Conservation (phyloP, 225 moss, liverwort and hornwort species). For the Straminergon stramineum region DNA sequence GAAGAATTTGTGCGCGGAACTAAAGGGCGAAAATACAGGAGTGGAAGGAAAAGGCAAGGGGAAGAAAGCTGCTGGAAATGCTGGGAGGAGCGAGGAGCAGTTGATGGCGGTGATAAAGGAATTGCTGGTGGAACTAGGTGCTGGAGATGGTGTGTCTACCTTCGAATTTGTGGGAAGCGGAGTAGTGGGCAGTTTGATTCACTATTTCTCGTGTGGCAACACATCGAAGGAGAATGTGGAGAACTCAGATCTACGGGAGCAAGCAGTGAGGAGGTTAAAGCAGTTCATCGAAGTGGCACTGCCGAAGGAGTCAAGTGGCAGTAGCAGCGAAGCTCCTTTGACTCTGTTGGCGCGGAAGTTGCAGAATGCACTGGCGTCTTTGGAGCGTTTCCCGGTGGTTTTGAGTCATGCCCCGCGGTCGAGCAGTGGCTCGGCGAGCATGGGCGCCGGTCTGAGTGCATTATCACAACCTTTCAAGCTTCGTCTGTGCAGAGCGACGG, state of each 20-base stretch:
- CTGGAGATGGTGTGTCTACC: constrained; percentile 93
- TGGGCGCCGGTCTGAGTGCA: constrained; percentile 74
- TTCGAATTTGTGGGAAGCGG: constrained; percentile 99
- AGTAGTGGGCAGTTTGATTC: constrained; percentile 71
- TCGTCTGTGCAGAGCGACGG: constrained; percentile 72
- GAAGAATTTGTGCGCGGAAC: constrained; percentile 60
- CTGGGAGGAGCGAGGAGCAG: constrained; percentile 47
- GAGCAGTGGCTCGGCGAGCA: constrained; percentile 64
- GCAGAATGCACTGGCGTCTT: constrained; percentile 87
- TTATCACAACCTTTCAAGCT: constrained; percentile 93
- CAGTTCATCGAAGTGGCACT: constrained; percentile 65
- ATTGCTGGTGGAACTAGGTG: constrained; percentile 71
- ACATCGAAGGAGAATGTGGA: constrained; percentile 37
- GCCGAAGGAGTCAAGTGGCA: constrained; percentile 9
- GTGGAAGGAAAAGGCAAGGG: constrained; percentile 63
- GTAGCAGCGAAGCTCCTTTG: constrained; percentile 47
- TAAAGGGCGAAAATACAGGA: constrained; percentile 47
- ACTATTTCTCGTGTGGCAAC: constrained; percentile 74
- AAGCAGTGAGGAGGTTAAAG: constrained; percentile 74
- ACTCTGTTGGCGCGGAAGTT: constrained; percentile 82
- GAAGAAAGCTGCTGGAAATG: constrained; percentile 30
- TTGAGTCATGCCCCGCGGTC: constrained; percentile 84
- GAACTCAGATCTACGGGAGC: constrained; percentile 52
- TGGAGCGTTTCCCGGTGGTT: constrained; percentile 94
- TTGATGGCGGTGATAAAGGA: constrained; percentile 39